Base-by-base conservation (phyloP, 257 asterid species). In the Solanum ahanhuiri region DNA sequence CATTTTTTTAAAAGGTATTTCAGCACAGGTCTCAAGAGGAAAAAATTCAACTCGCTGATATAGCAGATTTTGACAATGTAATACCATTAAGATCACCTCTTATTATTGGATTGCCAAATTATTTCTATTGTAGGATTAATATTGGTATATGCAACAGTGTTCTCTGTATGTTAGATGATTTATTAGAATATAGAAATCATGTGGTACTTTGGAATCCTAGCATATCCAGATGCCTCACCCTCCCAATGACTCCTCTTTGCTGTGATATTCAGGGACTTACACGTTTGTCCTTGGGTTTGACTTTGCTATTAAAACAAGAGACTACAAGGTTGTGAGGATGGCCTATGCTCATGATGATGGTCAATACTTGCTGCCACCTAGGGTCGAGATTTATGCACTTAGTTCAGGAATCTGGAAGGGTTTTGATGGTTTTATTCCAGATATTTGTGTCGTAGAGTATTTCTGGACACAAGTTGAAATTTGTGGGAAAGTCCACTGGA, bases 121-220 rank as follows among this genome's bases (percentile, higher is more conserved):
- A 91, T 69, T 14, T 69, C 3, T 69, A 30, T 70, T 85, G 58
- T 73, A 66, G 90, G 31, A 77, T 90, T 10, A 39, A 8, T 39
- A 89, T 90, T 7, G 91, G 90, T 35, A 85, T 63, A 12, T 86
- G 87, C 88, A 89, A 91, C 11, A 90, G 91, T 20, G 45, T 91
- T 28, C 37, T 90, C 22, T 85, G 89, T 85, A 86, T 88, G 31
- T 71, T 85, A 3, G 90, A 89, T 73, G 89, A 91, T 82, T 45
- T 86, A 20, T 88, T 89, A 6, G 3, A 48, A 5, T 48, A 35
- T 18, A 20, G 86, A 22, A 54, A 48, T 48, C 34, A 66, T 23
- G 9, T 87, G 70, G 12, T 90, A 45, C 87, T 91, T 1, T 91
- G 91, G 91, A 91, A 90, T 83, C 92, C 91, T 12, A 60, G 48